Conservation (phyloP, 179 eudicot genomes). For the Gypsophila paniculata region DNA sequence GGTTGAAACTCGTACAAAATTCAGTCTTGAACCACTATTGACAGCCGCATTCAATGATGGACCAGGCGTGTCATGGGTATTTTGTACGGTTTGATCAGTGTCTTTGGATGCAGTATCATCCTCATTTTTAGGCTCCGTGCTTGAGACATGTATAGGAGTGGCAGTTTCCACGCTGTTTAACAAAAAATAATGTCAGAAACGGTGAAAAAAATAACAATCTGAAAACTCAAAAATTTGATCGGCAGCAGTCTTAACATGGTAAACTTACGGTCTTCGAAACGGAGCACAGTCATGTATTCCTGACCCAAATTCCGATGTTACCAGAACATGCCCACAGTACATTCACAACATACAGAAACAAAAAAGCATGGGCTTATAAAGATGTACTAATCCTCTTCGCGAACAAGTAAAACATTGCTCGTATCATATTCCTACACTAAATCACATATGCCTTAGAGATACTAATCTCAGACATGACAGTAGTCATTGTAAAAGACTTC, state of each 20-base stretch:
- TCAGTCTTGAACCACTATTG: slow-evolving; percentile 30
- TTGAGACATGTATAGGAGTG: slow-evolving; percentile 20
- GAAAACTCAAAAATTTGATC: not conserved
- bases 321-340: not conserved
- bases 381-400: not conserved
- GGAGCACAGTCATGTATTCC: not conserved
- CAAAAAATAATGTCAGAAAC: slow-evolving; percentile 14
- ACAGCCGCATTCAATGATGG: slow-evolving; percentile 26
- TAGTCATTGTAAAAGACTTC: not conserved
- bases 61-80: slow-evolving; percentile 35
- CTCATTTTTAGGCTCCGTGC: slow-evolving; percentile 25
- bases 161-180: slow-evolving; percentile 35
- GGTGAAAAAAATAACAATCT: not conserved
- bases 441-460: not conserved
- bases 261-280: not conserved
- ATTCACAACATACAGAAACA: not conserved
- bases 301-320: not conserved
- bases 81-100: slow-evolving; percentile 21
- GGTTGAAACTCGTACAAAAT: slow-evolving; percentile 37
- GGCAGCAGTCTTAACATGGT: not conserved
- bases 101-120: slow-evolving; percentile 30
- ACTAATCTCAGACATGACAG: not conserved
- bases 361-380: not conserved
- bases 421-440: not conserved
- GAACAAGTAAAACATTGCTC: not conserved